These are phyloP conservation scores for Hypoxylon rickii DNA, from an alignment of 495 filamentous ascomycete genomes.

Conservation along the genomic window DNA sequence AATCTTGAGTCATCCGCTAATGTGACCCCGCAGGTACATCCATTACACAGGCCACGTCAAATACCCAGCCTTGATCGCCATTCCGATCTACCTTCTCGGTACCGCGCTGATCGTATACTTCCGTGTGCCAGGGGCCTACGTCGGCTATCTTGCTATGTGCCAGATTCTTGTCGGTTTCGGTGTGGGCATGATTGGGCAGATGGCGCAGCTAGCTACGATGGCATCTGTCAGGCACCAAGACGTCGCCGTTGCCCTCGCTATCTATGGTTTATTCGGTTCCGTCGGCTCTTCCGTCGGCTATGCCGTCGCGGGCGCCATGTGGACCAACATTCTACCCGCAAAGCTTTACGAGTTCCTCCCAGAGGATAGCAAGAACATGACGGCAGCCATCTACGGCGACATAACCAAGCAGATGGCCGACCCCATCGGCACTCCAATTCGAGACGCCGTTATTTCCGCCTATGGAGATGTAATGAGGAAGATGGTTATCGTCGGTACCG, in stretches of 20 bases:
- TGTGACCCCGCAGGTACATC: conserved; percentile 53
- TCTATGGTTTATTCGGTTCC: conserved; percentile 55
- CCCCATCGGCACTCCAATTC: conserved; percentile 58
- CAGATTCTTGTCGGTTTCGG: conserved; percentile 68
- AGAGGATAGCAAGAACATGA: conserved; percentile 51
- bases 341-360: conserved; percentile 56
- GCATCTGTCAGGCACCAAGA: conserved; percentile 59
- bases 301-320: conserved; percentile 59
- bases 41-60: conserved; percentile 61
- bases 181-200: conserved; percentile 65
- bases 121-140: conserved; percentile 50
- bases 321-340: conserved; percentile 53
- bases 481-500: conserved; percentile 52
- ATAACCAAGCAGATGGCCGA: conserved; percentile 61
- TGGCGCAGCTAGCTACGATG: conserved; percentile 65
- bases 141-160: conserved; percentile 67
- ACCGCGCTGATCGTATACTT: conserved; percentile 69
- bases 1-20: conserved; percentile 49
- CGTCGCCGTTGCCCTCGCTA: conserved; percentile 59
- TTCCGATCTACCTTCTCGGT: conserved; percentile 63
- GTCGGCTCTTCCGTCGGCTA: conserved; percentile 60
- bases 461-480: conserved; percentile 56
- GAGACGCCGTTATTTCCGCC: conserved; percentile 62
- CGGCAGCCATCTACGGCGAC: conserved; percentile 61
- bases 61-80: conserved; percentile 51